These are phyloP conservation scores for Amanita phalloides DNA, from an alignment of 768 basidiomycete species.

Conservation along the genomic window DNA sequence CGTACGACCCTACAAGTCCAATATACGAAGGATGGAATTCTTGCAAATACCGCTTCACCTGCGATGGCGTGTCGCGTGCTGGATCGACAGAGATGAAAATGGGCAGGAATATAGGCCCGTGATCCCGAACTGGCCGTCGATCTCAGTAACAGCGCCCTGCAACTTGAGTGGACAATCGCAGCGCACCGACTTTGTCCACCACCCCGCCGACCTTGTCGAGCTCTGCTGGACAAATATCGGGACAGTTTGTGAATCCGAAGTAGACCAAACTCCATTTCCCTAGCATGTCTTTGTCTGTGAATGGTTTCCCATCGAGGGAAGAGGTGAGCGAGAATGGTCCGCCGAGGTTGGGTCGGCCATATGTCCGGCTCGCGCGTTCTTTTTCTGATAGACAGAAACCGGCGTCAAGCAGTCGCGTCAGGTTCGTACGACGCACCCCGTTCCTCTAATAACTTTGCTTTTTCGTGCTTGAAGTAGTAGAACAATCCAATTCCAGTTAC, in stretches of 20 bases:
- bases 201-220: slow-evolving; percentile 88
- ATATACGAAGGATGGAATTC: slow-evolving; percentile 91
- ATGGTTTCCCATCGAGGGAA: slow-evolving; percentile 54
- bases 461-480: slow-evolving; percentile 85
- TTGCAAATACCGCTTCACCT: slow-evolving; percentile 51
- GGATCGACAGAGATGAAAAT: slow-evolving; percentile 97
- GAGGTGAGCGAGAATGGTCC: slow-evolving; percentile 72
- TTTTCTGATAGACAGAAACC: slow-evolving; percentile 37
- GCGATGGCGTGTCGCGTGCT: slow-evolving; percentile 65
- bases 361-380: slow-evolving; percentile 59
- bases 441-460: slow-evolving; percentile 63
- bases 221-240: slow-evolving; percentile 97
- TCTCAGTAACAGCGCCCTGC: neutral
- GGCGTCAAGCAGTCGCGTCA: neutral
- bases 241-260: slow-evolving; percentile 99
- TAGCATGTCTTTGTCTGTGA: slow-evolving; percentile 74
- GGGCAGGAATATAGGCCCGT: slow-evolving; percentile 70
- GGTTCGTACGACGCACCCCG: slow-evolving; percentile 43
- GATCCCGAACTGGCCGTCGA: slow-evolving; percentile 44
- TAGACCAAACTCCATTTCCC: slow-evolving; percentile 91
- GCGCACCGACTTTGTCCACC: slow-evolving; percentile 56
- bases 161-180: neutral
- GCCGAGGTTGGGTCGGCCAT: slow-evolving; percentile 83
- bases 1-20: slow-evolving; percentile 81
- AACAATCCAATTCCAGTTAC: slow-evolving; percentile 72